Base-by-base conservation (phyloP, 345 rosid genomes). In the Lepidium didymum region DNA sequence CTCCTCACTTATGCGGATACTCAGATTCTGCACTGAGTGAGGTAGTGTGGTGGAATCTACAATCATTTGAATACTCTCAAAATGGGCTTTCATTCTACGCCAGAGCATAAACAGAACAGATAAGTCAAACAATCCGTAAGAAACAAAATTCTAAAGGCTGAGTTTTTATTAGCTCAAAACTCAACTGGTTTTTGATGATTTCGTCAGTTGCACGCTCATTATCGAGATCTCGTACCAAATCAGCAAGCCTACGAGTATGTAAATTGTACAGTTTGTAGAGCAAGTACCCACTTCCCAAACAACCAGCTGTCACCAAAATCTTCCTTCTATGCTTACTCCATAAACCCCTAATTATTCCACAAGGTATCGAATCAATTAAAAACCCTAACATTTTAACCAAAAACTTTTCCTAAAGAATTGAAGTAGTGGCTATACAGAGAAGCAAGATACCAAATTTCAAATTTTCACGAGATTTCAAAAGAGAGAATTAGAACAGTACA, bases 271-370 rank as follows among this genome's bases (percentile, higher is more conserved):
- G 63, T 53, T 77, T 89, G 72, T 89, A 86, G 68, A 87, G 71
- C 45, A 81, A 54, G 80, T 86, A 92, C 34, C 96, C 98, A 82
- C 92, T 77, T 75, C 98, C 98, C n/a, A 92, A 49, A 70, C 83
- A 84, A 73, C 96, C 91, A 8, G 85, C 68, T 21, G 92, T 49
- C 54, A 87, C 68, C 35, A 87, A 70, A 80, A 89, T 66, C 80
- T 83, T 89, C 75, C 87, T 86, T 80, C 70, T 79, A 52, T 92
- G 92, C 81, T 87, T 81, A 79, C 94, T 85, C 96, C 98, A 89
- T 56, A 92, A 79, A 72, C 76, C 75, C 86, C 98, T 92, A 67
- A 38, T 45, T n/a, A 25, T 16, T 12, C 10, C 35, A 55, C 0
- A 38, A 52, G 31, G 23, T 8, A 29, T 6, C n/a, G 13, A 55